Base-by-base conservation (phyloP, 140 eudicot species). In the Stevia rebaudiana region DNA sequence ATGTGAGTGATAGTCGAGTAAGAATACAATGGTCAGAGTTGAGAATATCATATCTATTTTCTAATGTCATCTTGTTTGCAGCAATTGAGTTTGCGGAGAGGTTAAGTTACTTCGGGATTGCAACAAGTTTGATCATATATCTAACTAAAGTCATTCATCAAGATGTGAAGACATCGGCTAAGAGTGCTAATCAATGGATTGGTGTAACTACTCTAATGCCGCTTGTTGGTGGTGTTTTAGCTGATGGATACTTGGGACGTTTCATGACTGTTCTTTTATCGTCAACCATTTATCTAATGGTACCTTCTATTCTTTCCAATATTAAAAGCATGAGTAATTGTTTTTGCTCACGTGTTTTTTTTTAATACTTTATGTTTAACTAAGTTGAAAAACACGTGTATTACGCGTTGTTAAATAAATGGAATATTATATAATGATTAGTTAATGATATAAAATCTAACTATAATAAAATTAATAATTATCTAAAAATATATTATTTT, bases 11-110 rank as follows among this genome's bases (percentile, higher is more conserved):
- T 28, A 28, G n/a, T n/a, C n/a, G 33, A 28, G 33, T 28, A 1
- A 28, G 33, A 28, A 4, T 28, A 28, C 2, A 28, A 4, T 4
- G 33, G 33, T 28, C n/a, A n/a, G n/a, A n/a, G n/a, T n/a, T n/a
- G n/a, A n/a, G n/a, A n/a, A 28, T 16, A 52, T 44, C 22, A 10
- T 33, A 23, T 44, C 15, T 33, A 21, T 44, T n/a, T n/a, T n/a
- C 16, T 24, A 22, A 73, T 53, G 19, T 44, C n/a, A 1, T 51
- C 18, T 8, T 19, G 30, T 63, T 74, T 60, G 78, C 86, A 92
- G 98, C 82, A 23, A 88, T 85, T 12, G 98, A 92, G 76, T 88
- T 88, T 73, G 81, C 95, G 28, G 98, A 92, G 75, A 81, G 97
- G 64, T 56, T 92, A 73, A 85, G 94, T 67, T 88, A 85, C 80